A percentile compares a stretch with the other conserved stretches of the same genome.
Evolutionary conservation across 495 filamentous ascomycete genomes (phyloP).

Genomic region (Hyaloscypha bicolor): DNA sequence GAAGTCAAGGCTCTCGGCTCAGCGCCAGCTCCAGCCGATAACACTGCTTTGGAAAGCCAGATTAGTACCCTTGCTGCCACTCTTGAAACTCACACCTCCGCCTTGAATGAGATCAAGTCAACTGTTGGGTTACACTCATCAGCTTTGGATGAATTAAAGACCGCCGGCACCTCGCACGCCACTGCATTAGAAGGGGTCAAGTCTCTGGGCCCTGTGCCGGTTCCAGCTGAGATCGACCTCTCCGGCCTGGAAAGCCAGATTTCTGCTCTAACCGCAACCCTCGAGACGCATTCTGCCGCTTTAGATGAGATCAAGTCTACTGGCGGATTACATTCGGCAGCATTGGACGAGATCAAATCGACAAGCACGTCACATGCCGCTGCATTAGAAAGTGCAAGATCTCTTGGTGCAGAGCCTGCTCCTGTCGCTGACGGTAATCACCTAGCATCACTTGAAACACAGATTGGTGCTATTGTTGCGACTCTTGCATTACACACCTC

Average conservation of each 20-base stretch:
- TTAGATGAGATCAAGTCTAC: constrained; percentile 1
- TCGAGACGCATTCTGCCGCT: not conserved
- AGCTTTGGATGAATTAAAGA: constrained; percentile 2
- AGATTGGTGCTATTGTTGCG: constrained; percentile 1
- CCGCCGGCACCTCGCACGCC: not conserved
- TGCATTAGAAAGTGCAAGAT: not conserved
- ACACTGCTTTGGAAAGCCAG: not conserved
- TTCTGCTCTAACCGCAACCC: not conserved
- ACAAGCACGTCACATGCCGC: not conserved
- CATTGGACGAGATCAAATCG: constrained; percentile 5
- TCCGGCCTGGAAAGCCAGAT: not conserved
- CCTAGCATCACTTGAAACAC: not conserved
- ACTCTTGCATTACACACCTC: not conserved
- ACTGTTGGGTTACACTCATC: not conserved
- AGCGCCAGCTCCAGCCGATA: not conserved
- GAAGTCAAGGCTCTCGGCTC: not conserved
- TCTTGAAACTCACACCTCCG: not conserved
- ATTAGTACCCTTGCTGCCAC: not conserved
- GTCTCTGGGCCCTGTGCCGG: not conserved
- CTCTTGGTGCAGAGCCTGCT: constrained; percentile 5
- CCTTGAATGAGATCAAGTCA: constrained; percentile 4
- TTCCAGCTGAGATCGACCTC: not conserved
- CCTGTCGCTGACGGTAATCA: not conserved
- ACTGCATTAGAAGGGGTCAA: constrained; percentile 4
- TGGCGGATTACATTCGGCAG: not conserved